phyloP scores from a whole-genome alignment of 441 rosid genomes.

The Corymbia citriodora region DNA sequence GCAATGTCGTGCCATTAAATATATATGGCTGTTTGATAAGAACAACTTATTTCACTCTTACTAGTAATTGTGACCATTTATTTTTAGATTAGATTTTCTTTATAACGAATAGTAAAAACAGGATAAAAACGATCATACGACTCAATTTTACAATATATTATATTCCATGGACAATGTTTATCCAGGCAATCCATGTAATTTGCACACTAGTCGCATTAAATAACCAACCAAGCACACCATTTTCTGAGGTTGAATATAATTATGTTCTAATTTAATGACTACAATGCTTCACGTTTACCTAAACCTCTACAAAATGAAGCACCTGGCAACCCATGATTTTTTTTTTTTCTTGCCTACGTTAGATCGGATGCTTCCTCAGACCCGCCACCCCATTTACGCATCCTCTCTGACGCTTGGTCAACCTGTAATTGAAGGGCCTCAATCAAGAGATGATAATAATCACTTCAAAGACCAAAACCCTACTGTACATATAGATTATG shows the following conservation, averaged over 20 bases:
- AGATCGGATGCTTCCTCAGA: neutral
- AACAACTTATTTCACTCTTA: neutral
- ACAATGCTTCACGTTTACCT: neutral
- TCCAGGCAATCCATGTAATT: neutral
- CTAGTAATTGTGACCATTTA: neutral
- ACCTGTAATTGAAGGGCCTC: conserved; percentile 33
- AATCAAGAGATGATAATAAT: neutral
- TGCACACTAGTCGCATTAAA: neutral
- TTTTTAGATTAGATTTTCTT: neutral
- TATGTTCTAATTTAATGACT: neutral
- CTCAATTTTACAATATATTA: neutral
- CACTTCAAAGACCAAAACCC: neutral
- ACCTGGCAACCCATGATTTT: neutral
- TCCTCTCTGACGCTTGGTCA: conserved; percentile 61
- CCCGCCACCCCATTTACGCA: conserved; percentile 55
- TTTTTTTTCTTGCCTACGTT: neutral
- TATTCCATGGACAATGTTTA: neutral
- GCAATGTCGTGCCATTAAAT: neutral
- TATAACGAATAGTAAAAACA: neutral
- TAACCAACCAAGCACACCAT: neutral
- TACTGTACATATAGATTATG: neutral
- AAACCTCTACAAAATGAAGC: neutral
- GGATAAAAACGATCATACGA: neutral
- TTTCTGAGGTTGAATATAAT: neutral
- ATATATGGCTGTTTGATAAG: neutral